Evolutionary conservation across 1,139 yeast genomes (phyloP), one percentile per base, ranked within the genome.

Genomic region (Taphrina sp.): DNA sequence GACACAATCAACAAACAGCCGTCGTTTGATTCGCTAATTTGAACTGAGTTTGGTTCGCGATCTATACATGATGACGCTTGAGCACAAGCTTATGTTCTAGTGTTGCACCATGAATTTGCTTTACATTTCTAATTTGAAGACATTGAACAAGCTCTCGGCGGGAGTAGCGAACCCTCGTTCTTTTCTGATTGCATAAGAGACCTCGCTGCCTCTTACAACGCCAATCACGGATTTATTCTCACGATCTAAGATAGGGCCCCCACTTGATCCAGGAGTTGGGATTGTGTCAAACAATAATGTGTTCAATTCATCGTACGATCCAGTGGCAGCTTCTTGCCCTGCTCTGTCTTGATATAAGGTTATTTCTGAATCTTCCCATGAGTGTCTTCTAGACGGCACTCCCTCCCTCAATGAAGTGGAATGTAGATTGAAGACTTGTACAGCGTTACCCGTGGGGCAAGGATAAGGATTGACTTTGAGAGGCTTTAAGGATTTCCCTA

Each of bases 111-210:
- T n/a, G n/a, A n/a, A n/a, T n/a, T n/a, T n/a, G n/a, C n/a, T n/a
- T 41, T 35, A 41, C 45, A 41, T 41, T 7, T 41, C 45, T 8
- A 47, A 28, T 14, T 47, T 47, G 41, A 49, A 49, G 8, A 42
- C 46, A 49, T 49, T 38, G 24, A 49, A 49, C 12, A 49, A 20
- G 8, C 46, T 39, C 34, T 49, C 54, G 2, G 54, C 54, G 7
- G 54, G 54, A 10, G 54, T 49, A 10, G 46, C 46, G 17, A 49
- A 49, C 10, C 54, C 54, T 16, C 54, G 17, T 26, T 41, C 44
- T 33, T 49, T 49, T 19, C 54, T 22, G 12, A 49, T 46, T 5
- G 54, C 46, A 33, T 49, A 49, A 5, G 54, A 49, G 16, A 49
- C 20, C 19, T 49, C 54, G 24, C 46, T 38, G 34, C 46, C 54